phyloP scores from a whole-genome alignment of 805 yeast species.

The Blastobotrys parvus region DNA sequence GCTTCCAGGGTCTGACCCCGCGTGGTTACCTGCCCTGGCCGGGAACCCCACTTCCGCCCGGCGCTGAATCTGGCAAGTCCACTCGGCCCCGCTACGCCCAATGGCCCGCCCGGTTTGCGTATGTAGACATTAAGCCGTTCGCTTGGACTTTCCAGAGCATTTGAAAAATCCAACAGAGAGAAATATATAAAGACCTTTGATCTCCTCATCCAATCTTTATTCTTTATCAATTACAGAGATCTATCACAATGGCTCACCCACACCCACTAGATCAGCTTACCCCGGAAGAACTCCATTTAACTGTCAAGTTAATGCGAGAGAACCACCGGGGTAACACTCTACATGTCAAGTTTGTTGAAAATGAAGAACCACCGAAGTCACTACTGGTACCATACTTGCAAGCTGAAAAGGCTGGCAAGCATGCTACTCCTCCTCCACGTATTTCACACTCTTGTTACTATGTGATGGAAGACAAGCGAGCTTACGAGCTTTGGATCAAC shows the following conservation, averaged over 20 bases:
- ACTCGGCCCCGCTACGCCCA: no score
- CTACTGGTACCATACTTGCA: conserved; percentile 59
- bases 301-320: conserved; percentile 20
- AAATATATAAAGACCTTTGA: no score
- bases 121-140: no score
- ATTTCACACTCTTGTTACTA: conserved; percentile 62
- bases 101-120: no score
- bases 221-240: no score
- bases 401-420: conserved; percentile 46
- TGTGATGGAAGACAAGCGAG: conserved; percentile 36
- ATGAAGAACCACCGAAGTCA: conserved; percentile 66
- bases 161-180: no score
- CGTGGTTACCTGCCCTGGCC: no score
- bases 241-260: neutral
- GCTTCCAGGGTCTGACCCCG: no score
- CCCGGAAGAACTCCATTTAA: conserved; percentile 23
- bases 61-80: no score
- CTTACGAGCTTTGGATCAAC: conserved; percentile 67
- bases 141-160: no score
- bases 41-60: no score
- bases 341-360: conserved; percentile 26
- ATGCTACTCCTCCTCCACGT: conserved; percentile 49
- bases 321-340: conserved; percentile 23
- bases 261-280: conserved; percentile 31
- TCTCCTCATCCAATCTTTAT: no score